Conservation (phyloP, 768 basidiomycete genomes). For the Grammothele lineata region DNA sequence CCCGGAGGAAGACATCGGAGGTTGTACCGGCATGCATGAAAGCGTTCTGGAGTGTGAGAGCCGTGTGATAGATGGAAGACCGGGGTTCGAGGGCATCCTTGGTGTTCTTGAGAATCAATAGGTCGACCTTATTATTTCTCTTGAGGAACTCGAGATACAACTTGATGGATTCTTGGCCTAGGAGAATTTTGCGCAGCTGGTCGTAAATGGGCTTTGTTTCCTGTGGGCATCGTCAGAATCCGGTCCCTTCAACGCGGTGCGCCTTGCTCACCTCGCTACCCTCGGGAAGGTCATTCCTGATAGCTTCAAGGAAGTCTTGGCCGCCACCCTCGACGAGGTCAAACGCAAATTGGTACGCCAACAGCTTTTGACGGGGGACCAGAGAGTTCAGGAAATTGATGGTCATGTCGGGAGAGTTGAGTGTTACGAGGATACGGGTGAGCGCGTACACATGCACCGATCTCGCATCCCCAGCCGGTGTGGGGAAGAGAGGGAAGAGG, state of each 20-base stretch:
- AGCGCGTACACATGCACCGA: constrained; percentile 76
- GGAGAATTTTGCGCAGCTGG: constrained; percentile 77
- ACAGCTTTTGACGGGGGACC: constrained; percentile 61
- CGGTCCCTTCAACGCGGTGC: too few species aligned
- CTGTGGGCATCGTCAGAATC: constrained; percentile 30
- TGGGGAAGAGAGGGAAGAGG: constrained; percentile 83
- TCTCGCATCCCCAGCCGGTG: constrained; percentile 62
- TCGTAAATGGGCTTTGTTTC: constrained; percentile 61
- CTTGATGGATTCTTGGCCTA: constrained; percentile 88
- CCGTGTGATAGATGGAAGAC: constrained; percentile 96
- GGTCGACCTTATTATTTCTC: constrained; percentile 89
- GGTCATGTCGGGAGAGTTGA: constrained; percentile 78
- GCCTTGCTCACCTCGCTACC: constrained; percentile 51
- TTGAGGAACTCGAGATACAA: constrained; percentile 94
- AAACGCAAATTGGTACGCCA: constrained; percentile 95
- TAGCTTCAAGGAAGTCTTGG: constrained; percentile 84
- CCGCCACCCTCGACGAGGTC: constrained; percentile 92
- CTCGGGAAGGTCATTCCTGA: constrained; percentile 65
- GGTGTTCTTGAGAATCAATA: constrained; percentile 87
- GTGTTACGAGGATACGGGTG: constrained; percentile 85
- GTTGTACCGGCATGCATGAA: constrained; percentile 99
- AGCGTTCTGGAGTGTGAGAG: constrained; percentile 93
- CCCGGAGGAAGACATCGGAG: constrained; percentile 88
- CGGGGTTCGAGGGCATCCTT: constrained; percentile 92
- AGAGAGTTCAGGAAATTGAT: constrained; percentile 70